Evolutionary conservation across 192 early-diverging fungal genomes (phyloP), one percentile per base, ranked within the genome.

Genomic region (Coemansia sp.): DNA sequence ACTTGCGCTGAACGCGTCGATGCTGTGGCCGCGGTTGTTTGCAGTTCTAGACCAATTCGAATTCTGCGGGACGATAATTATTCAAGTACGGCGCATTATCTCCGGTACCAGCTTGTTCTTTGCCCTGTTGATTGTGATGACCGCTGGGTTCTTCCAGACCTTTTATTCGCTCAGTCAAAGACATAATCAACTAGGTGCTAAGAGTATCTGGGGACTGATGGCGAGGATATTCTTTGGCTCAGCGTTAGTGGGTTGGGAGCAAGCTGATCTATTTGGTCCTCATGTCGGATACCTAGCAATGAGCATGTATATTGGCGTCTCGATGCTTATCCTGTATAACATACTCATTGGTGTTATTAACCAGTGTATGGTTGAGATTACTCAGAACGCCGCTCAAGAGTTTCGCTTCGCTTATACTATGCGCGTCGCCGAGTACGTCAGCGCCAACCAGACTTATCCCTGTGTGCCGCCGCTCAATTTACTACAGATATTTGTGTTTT

Each of bases 321-420:
- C 78, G 18, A 74, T 79, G 72, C 72, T 79, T 18, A 74, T 79
- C 9, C 70, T 79, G 12, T 79, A 79, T 55, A 79, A 79, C 65
- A 79, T 79, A 46, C 69, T 79, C 27, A 79, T 79, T 33, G 78
- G 78, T 16, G 78, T 79, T 41, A 79, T 79, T 65, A 79, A 79
- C 63, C 78, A 79, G 60, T 74, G 72, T 50, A 74, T 74, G 72
- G 62, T 74, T 9, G 72, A 74, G 72, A 79, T 79, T 64, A 50
- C 63, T 3, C 69, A 74, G 43, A 79, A 79, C 44, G 29, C 78
- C 7, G 68, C 72, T 3, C 72, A 79, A 55, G 78, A 79, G 69
- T 79, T 79, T 62, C 64, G 78, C 9, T 79, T 79, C 20, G 72
- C 72, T 5, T 74, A 74, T 43, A 79, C 73, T 13, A 74, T 80